phyloP scores from a whole-genome alignment of 345 rosid genomes.

The Chamaenerion angustifolium region DNA sequence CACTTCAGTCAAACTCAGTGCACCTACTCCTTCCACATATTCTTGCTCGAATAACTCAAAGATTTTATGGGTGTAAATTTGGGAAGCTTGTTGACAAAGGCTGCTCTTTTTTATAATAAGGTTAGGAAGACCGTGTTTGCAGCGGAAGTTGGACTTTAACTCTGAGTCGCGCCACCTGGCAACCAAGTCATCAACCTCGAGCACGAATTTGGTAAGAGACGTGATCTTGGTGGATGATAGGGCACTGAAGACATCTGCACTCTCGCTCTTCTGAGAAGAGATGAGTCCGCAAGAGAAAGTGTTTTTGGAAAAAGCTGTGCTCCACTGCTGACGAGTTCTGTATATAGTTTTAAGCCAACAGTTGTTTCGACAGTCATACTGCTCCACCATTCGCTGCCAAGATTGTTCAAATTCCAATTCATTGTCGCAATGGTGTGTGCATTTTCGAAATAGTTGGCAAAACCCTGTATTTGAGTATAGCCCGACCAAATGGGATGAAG shows the following conservation, averaged over 20 bases:
- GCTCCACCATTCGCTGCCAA: slow-evolving; percentile 7
- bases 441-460: slow-evolving; percentile 4
- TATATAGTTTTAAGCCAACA: slow-evolving; percentile 6
- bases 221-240: background rate
- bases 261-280: slow-evolving; percentile 5
- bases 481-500: slow-evolving; percentile 2
- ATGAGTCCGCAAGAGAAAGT: slow-evolving; percentile 1
- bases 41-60: slow-evolving; percentile 5
- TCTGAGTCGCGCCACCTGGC: slow-evolving; percentile 6
- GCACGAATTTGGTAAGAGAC: slow-evolving; percentile 1
- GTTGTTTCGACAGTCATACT: slow-evolving; percentile 5
- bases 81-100: slow-evolving; percentile 5
- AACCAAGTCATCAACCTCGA: slow-evolving; percentile 5
- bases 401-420: slow-evolving; percentile 4
- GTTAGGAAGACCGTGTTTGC: slow-evolving; percentile 5
- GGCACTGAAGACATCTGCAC: slow-evolving; percentile 2
- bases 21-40: slow-evolving; percentile 6
- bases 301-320: slow-evolving; percentile 3
- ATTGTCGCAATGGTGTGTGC: background rate
- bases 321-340: slow-evolving; percentile 4
- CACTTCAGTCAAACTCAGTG: slow-evolving; percentile 3
- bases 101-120: slow-evolving; percentile 6
- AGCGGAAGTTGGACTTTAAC: slow-evolving; percentile 3
- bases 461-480: slow-evolving; percentile 2
- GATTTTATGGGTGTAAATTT: slow-evolving; percentile 4